Conservation (phyloP, 495 filamentous ascomycete genomes). For the Penicillium taxi region DNA sequence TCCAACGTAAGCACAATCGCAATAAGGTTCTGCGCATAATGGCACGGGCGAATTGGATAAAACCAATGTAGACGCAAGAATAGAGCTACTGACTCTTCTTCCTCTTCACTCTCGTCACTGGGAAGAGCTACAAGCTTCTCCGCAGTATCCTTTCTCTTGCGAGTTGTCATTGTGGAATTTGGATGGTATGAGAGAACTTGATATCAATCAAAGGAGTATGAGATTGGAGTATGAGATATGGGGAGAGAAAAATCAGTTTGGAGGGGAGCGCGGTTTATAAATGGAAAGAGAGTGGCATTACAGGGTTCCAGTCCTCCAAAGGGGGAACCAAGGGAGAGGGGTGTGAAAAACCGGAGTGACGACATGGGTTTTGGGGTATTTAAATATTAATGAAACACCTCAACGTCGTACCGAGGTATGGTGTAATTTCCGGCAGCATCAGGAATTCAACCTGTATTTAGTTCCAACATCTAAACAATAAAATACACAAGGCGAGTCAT, state of each 20-base stretch:
- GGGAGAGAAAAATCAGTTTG: constrained; percentile 2
- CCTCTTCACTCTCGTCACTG: constrained; percentile 53
- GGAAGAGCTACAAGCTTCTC: constrained; percentile 55
- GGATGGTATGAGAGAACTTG: constrained; percentile 4
- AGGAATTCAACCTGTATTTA: no score
- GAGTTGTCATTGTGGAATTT: constrained; percentile 45
- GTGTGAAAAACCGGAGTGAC: constrained; percentile 19
- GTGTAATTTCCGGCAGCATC: no score
- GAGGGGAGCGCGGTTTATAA: constrained; percentile 1
- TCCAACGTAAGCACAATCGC: background rate
- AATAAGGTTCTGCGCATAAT: background rate
- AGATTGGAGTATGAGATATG: constrained; percentile 2
- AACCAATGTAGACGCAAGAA: no score
- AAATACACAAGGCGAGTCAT: no score
- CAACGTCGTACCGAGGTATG: no score
- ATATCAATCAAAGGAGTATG: constrained; percentile 1
- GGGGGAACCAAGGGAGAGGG: constrained; percentile 19
- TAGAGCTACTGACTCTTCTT: constrained; percentile 58
- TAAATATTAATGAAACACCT: no score
- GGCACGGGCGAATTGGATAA: constrained; percentile 1
- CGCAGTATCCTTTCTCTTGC: constrained; percentile 58
- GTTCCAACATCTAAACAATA: no score
- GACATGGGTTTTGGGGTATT: constrained; percentile 21
- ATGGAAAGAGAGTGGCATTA: constrained; percentile 9
- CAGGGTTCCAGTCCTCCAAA: constrained; percentile 5